Percentiles rank a stretch among this genome's conserved stretches.
Evolutionary conservation across 225 moss, liverwort and hornwort species (phyloP).

Genomic region (Sphagnum tenellum): DNA sequence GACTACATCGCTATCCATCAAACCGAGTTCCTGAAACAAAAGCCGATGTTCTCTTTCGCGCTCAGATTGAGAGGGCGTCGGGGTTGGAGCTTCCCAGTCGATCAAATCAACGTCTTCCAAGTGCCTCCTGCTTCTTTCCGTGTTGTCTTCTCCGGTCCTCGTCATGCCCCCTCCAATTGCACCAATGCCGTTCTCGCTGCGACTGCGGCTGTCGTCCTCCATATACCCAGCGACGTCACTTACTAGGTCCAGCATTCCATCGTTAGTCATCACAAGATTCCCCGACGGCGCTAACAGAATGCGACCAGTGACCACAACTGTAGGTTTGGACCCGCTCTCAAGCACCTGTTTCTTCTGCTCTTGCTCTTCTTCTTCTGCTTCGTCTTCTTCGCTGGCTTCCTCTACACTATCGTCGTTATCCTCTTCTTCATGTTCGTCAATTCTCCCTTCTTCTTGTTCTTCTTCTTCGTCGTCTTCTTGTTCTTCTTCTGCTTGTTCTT

Average conservation of each 20-base stretch:
- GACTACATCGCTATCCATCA: constrained; percentile 3
- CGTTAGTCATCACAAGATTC: background rate
- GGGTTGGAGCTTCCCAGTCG: constrained; percentile 1
- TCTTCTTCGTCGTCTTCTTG: constrained; percentile 4
- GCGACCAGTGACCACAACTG: background rate
- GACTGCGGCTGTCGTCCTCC: constrained; percentile 47
- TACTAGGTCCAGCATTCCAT: background rate
- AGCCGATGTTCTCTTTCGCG: constrained; percentile 8
- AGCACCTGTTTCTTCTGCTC: background rate
- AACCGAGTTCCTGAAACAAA: background rate
- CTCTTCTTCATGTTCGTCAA: background rate
- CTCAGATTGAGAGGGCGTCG: background rate
- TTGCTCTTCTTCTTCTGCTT: background rate
- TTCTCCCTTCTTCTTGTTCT: background rate
- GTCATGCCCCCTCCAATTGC: constrained; percentile 40
- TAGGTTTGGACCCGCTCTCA: too few species aligned
- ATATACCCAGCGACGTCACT: constrained; percentile 10
- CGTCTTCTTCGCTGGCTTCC: background rate
- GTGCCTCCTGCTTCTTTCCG: constrained; percentile 30
- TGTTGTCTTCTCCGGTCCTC: constrained; percentile 3
- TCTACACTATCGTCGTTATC: background rate
- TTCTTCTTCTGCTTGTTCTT: constrained; percentile 3
- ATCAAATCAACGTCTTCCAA: constrained; percentile 20
- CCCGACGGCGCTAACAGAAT: background rate
- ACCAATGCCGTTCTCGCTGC: constrained; percentile 46